phyloP scores from a whole-genome alignment of 2,329 filamentous ascomycete genomes.

The Ophiognomonia clavigignenti-juglandacearum region DNA sequence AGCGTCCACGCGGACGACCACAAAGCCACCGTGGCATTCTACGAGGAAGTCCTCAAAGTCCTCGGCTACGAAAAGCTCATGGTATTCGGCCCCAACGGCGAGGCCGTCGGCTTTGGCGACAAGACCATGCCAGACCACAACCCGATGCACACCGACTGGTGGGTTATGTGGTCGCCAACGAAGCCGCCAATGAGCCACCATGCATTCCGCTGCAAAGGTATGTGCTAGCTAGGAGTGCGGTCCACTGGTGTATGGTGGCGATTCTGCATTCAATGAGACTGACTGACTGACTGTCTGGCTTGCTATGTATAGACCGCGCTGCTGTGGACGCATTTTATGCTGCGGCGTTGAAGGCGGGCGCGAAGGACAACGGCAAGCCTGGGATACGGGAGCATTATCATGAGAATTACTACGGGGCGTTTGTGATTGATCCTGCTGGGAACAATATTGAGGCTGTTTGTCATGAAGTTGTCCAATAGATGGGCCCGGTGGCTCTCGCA shows the following conservation, averaged over 20 bases:
- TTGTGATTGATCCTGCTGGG: slow-evolving; percentile 43
- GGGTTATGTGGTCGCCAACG: slow-evolving; percentile 18
- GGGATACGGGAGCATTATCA: slow-evolving; percentile 39
- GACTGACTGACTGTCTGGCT: not conserved
- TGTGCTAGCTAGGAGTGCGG: slow-evolving; percentile 7
- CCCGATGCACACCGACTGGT: slow-evolving; percentile 27
- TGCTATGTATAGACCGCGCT: slow-evolving; percentile 27
- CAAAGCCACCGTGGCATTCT: slow-evolving; percentile 27
- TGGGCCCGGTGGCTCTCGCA: too few relatives aligned
- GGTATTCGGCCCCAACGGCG: slow-evolving; percentile 21
- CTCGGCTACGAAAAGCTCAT: slow-evolving; percentile 30
- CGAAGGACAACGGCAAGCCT: slow-evolving; percentile 43
- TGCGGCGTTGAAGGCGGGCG: slow-evolving; percentile 38
- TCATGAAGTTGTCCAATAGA: too few relatives aligned
- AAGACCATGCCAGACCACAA: slow-evolving; percentile 12
- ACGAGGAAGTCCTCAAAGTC: slow-evolving; percentile 29
- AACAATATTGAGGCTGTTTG: slow-evolving; percentile 48
- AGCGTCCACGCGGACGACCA: slow-evolving; percentile 24
- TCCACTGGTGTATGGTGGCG: too few relatives aligned
- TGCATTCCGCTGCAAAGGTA: slow-evolving; percentile 28
- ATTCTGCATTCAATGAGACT: too few relatives aligned
- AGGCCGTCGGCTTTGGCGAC: slow-evolving; percentile 24
- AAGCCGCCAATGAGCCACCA: slow-evolving; percentile 21
- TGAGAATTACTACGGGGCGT: slow-evolving; percentile 45
- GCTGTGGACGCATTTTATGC: slow-evolving; percentile 41